These are phyloP conservation scores for Mycocentrospora acerina DNA, from an alignment of 2,329 filamentous ascomycete genomes.

Conservation along the genomic window DNA sequence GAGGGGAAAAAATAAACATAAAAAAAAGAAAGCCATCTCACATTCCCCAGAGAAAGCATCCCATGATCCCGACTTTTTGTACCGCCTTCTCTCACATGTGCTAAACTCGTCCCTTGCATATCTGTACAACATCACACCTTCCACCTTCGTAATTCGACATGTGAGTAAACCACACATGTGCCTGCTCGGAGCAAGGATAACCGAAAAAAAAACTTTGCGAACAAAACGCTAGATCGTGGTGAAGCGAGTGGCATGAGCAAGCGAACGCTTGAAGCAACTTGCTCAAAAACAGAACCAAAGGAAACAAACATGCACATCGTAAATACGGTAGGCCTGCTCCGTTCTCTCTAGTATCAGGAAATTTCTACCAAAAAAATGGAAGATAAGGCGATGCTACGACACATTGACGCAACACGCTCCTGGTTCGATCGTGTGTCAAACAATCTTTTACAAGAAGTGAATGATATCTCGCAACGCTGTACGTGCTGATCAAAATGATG, in stretches of 20 bases:
- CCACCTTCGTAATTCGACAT: too few relatives aligned
- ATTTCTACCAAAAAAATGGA: slow-evolving; percentile 18
- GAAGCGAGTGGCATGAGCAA: background rate
- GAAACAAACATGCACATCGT: slow-evolving; percentile 31
- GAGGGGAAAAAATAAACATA: too few relatives aligned
- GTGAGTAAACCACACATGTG: too few relatives aligned
- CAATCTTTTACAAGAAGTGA: slow-evolving; percentile 16
- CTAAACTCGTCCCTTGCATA: too few relatives aligned
- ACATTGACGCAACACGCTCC: slow-evolving; percentile 18
- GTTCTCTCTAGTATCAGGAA: slow-evolving; percentile 30
- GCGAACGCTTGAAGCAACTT: background rate
- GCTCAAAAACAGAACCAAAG: slow-evolving; percentile 19
- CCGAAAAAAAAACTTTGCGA: too few relatives aligned
- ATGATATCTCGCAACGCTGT: slow-evolving; percentile 25
- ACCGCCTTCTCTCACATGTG: too few relatives aligned
- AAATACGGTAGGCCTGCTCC: slow-evolving; percentile 35
- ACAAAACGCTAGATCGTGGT: too few relatives aligned
- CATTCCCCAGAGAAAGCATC: too few relatives aligned
- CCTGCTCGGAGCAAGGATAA: too few relatives aligned
- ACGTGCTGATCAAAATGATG: slow-evolving; percentile 1
- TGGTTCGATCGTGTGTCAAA: slow-evolving; percentile 16
- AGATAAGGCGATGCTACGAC: slow-evolving; percentile 20
- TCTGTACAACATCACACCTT: too few relatives aligned
- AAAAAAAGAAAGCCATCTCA: too few relatives aligned
- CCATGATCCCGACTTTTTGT: too few relatives aligned